Conservation (phyloP, 768 basidiomycete species). For the Leccinum broughii region DNA sequence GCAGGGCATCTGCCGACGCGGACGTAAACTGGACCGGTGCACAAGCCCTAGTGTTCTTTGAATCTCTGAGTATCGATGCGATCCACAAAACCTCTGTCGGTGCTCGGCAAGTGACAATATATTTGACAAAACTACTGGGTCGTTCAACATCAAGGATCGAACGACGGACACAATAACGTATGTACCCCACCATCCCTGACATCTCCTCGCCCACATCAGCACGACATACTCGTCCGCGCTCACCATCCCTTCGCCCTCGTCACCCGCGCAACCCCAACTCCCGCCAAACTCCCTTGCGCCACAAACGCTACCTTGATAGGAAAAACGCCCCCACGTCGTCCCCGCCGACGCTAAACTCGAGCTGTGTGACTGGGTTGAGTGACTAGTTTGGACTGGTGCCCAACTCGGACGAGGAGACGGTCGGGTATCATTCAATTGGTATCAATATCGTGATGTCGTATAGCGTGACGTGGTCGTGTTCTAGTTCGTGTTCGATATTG, state of each 20-base stretch:
- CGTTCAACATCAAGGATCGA: too few species aligned
- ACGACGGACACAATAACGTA: too few species aligned
- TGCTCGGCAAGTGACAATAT: too few species aligned
- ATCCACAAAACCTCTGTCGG: too few species aligned
- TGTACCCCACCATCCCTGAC: too few species aligned
- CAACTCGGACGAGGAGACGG: slow-evolving; percentile 45
- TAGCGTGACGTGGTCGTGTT: slow-evolving; percentile 76
- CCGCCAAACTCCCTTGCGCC: slow-evolving; percentile 77
- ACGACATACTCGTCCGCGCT: slow-evolving; percentile 58
- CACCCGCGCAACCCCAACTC: slow-evolving; percentile 64
- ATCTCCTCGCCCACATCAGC: slow-evolving; percentile 26
- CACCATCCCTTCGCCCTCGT: slow-evolving; percentile 52
- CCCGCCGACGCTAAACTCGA: slow-evolving; percentile 85
- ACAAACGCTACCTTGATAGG: slow-evolving; percentile 84
- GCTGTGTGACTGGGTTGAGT: slow-evolving; percentile 73
- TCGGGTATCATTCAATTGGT: slow-evolving; percentile 84
- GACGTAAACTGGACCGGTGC: too few species aligned
- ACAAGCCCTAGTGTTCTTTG: too few species aligned
- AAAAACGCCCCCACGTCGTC: slow-evolving; percentile 86
- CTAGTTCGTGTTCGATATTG: slow-evolving; percentile 96
- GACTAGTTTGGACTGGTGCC: slow-evolving; percentile 72
- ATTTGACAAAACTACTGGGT: too few species aligned
- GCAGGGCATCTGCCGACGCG: too few species aligned
- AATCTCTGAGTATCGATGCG: too few species aligned
- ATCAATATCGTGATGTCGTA: slow-evolving; percentile 89